Evolutionary conservation across 2,329 filamentous ascomycete species (phyloP).

Genomic region (Coleophoma crateriformis): DNA sequence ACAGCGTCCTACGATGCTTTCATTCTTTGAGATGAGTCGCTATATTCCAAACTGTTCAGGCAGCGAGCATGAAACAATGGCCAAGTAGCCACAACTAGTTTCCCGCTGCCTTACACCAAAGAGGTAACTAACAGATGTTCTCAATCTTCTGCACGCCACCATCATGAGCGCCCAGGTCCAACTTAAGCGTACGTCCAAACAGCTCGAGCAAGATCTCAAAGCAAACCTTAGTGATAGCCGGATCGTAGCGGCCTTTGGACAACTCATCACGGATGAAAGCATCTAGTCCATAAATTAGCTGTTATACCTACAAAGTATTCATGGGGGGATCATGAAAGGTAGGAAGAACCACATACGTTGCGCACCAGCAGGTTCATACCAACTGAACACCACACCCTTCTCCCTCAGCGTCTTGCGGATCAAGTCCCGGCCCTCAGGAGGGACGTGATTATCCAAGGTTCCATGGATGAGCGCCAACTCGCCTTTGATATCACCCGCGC

Average conservation of each 20-base stretch:
- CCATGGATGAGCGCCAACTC: constrained; percentile 90
- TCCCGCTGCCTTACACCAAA: background rate
- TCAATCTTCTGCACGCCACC: constrained; percentile 58
- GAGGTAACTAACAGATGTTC: constrained; percentile 56
- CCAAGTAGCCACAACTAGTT: too few species aligned
- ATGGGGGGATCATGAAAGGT: background rate
- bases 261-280: constrained; percentile 92
- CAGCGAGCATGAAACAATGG: too few species aligned
- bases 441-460: constrained; percentile 85
- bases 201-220: constrained; percentile 87
- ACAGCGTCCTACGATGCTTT: too few species aligned
- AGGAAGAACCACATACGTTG: constrained; percentile 53
- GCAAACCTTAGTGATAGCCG: constrained; percentile 78
- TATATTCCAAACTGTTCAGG: too few species aligned
- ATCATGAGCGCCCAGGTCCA: constrained; percentile 68
- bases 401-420: constrained; percentile 79
- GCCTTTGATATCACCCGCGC: constrained; percentile 63
- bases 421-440: constrained; percentile 73
- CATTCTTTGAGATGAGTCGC: too few species aligned
- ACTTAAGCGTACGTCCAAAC: constrained; percentile 72
- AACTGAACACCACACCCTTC: constrained; percentile 68
- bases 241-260: constrained; percentile 90
- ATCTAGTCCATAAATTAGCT: constrained; percentile 35
- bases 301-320: too few species aligned
- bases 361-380: constrained; percentile 88